Evolutionary conservation across 2,329 filamentous ascomycete genomes (phyloP).

Genomic region (Penicillium decumbens): DNA sequence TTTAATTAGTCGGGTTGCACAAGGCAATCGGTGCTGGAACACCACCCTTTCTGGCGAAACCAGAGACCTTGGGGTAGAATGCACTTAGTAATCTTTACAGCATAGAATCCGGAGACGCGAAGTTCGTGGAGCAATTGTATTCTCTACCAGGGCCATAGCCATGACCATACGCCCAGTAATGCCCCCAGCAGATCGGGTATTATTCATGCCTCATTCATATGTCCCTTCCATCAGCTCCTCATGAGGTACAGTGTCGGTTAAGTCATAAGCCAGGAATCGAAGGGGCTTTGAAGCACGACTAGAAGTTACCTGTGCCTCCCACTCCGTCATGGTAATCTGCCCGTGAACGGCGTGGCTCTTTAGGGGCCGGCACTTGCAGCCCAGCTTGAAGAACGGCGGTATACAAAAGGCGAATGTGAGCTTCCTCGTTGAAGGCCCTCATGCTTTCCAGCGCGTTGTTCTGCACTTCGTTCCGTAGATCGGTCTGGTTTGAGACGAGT

Average conservation of each 20-base stretch:
- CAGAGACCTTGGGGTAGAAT: neutral
- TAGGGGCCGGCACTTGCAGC: slow-evolving; percentile 58
- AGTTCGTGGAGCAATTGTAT: neutral
- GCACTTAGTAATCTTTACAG: neutral
- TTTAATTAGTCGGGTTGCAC: neutral
- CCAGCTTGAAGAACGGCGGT: slow-evolving; percentile 72
- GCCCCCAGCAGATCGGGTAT: slow-evolving; percentile 15
- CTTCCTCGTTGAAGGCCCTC: slow-evolving; percentile 66
- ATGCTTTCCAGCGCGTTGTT: slow-evolving; percentile 63
- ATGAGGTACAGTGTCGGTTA: neutral
- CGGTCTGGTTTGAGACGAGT: slow-evolving; percentile 65
- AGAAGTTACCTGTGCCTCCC: neutral
- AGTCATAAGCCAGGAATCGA: neutral
- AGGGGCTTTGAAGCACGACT: neutral
- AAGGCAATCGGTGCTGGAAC: neutral
- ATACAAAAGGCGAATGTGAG: slow-evolving; percentile 69
- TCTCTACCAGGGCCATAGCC: neutral
- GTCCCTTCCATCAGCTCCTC: neutral
- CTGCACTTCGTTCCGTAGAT: slow-evolving; percentile 67
- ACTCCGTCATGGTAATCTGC: neutral
- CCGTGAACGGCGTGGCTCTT: slow-evolving; percentile 5
- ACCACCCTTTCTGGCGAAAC: neutral
- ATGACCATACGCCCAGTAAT: neutral
- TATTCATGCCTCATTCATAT: slow-evolving; percentile 21
- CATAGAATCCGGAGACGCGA: neutral